Evolutionary conservation across 2,329 filamentous ascomycete species (phyloP).

Genomic region (Penicillium oxalicum): DNA sequence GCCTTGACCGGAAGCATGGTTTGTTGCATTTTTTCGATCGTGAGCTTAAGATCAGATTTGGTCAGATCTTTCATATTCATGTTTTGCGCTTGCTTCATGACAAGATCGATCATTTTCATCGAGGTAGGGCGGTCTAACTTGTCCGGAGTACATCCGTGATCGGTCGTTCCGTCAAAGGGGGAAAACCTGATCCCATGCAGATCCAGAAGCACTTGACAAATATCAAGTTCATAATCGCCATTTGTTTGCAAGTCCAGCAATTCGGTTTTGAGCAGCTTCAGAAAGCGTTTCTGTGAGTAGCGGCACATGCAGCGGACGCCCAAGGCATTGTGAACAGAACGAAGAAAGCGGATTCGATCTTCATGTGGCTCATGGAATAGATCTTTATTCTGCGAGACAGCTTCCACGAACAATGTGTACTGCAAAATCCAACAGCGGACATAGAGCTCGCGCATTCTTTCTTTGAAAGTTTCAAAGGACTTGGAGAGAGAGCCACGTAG

Average conservation of each 20-base stretch:
- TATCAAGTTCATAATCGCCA: slow-evolving; percentile 77
- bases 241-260: slow-evolving; percentile 69
- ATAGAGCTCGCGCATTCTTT: slow-evolving; percentile 78
- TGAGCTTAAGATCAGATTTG: slow-evolving; percentile 82
- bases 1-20: slow-evolving; percentile 72
- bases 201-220: slow-evolving; percentile 79
- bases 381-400: slow-evolving; percentile 59
- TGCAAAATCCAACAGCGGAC: slow-evolving; percentile 82
- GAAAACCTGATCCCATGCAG: slow-evolving; percentile 75
- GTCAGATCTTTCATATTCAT: slow-evolving; percentile 86
- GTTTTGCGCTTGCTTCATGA: slow-evolving; percentile 72
- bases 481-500: slow-evolving; percentile 44
- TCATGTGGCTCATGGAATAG: slow-evolving; percentile 62
- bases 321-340: slow-evolving; percentile 74
- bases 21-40: slow-evolving; percentile 89
- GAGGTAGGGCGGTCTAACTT: slow-evolving; percentile 75
- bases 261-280: slow-evolving; percentile 84
- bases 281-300: slow-evolving; percentile 75
- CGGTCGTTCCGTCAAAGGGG: slow-evolving; percentile 60
- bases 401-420: slow-evolving; percentile 73
- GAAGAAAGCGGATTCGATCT: slow-evolving; percentile 71
- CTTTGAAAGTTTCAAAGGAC: slow-evolving; percentile 48
- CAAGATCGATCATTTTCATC: slow-evolving; percentile 72
- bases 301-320: slow-evolving; percentile 83
- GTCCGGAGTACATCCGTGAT: slow-evolving; percentile 74